A percentile compares a stretch with the other conserved stretches of the same genome.
These are phyloP conservation scores for Rachicladosporium sp. DNA, from an alignment of 2,329 filamentous ascomycete species.

Conservation along the genomic window DNA sequence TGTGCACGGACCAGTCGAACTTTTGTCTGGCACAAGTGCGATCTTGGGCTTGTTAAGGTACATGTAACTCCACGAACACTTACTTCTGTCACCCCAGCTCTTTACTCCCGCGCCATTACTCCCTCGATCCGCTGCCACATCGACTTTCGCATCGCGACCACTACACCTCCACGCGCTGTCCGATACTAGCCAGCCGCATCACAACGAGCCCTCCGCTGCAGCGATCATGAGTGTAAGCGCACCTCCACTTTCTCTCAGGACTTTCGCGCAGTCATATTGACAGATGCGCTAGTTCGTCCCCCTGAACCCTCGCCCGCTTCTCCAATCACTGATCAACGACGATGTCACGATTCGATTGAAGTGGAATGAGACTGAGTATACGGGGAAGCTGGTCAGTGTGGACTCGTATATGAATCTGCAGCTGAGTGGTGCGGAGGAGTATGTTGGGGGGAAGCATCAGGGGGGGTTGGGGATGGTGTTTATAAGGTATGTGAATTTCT, in stretches of 20 bases:
- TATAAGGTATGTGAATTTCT: slow-evolving; percentile 54
- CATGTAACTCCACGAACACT: too few relatives aligned
- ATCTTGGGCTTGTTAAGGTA: too few relatives aligned
- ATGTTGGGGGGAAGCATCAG: slow-evolving; percentile 73
- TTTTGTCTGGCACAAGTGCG: too few relatives aligned
- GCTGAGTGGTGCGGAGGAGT: slow-evolving; percentile 81
- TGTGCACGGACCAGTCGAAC: too few relatives aligned
- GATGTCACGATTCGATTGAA: slow-evolving; percentile 86
- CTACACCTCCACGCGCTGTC: too few relatives aligned
- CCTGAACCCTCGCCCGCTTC: slow-evolving; percentile 91
- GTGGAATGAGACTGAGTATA: slow-evolving; percentile 97
- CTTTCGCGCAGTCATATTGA: neutral
- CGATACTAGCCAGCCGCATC: too few relatives aligned
- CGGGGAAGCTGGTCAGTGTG: slow-evolving; percentile 79
- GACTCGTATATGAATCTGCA: slow-evolving; percentile 99
- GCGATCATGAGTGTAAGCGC: slow-evolving; percentile 14
- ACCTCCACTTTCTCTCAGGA: neutral
- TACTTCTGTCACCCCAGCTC: too few relatives aligned
- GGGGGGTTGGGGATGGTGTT: slow-evolving; percentile 81
- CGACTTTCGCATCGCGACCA: too few relatives aligned
- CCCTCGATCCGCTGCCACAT: too few relatives aligned
- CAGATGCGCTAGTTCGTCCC: slow-evolving; percentile 53
- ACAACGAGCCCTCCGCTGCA: neutral
- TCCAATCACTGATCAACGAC: slow-evolving; percentile 89
- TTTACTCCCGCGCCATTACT: too few relatives aligned